Evolutionary conservation across 306 rosid genomes (phyloP), one percentile per base, ranked within the genome.

Genomic region (Urtica urens): DNA sequence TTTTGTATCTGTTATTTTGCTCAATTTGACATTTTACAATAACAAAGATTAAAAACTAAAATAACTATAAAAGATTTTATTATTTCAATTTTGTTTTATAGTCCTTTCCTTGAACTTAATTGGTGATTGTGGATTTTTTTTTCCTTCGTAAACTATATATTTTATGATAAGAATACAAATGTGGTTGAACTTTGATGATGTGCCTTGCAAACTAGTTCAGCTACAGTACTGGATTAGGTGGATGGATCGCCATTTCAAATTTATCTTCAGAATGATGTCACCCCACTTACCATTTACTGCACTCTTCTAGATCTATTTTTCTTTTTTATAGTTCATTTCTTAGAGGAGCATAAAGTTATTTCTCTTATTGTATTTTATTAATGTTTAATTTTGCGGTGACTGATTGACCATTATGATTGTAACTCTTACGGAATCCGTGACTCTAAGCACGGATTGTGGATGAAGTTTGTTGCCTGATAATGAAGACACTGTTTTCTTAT

Each of bases 401-500:
- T 50, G 70, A 70, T 60, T 61, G 68, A 48, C 46, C 35, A 52
- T 65, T 65, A 58, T 52, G 44, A 63, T 52, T 64, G 68, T 29
- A 35, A 23, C 63, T 74, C 49, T 58, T 63, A 46, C 59, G 63
- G 53, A 62, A 58, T 62, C 77, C 64, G 68, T 77, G 75, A 73
- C 60, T 58, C 20, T 43, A 29, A 62, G 40, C 79, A 73, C 74
- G 72, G 74, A 66, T 59, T 68, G 12, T 35, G 71, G 74, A 78
- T 77, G 80, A 41, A 73, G 47, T 62, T 67, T 78, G 52, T 68
- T 60, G 72, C 52, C 50, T 45, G 49, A 23, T 23, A 29, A 45
- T 23, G 28, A 21, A 3, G 68, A 55, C 67, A 47, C 24, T 51
- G 18, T 27, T 17, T n/a, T n/a, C n/a, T n/a, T n/a, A n/a, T n/a